Percentiles rank a stretch among this genome's conserved stretches.
Conservation (phyloP, 2,329 filamentous ascomycete genomes). For the Emmonsia crescens region DNA sequence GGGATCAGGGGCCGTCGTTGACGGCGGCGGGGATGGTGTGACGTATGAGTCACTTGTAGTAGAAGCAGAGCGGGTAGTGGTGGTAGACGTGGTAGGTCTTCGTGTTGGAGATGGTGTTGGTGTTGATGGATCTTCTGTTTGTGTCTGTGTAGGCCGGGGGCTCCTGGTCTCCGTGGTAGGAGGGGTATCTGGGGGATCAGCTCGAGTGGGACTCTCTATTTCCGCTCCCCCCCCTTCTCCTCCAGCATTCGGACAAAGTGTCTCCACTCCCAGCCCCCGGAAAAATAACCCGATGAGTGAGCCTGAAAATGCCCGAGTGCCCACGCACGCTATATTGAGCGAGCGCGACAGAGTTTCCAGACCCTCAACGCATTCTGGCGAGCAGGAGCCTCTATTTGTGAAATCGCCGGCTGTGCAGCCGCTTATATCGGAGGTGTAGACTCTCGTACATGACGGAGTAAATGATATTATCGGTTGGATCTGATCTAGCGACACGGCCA, state of each 20-base stretch:
- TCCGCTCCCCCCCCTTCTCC: background rate
- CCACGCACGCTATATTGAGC: slow-evolving; percentile 11
- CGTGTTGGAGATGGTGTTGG: background rate
- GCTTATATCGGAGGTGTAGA: slow-evolving; percentile 4
- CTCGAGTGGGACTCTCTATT: background rate
- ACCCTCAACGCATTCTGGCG: slow-evolving; percentile 11
- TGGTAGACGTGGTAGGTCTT: background rate
- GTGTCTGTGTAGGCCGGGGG: background rate
- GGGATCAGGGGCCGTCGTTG: background rate
- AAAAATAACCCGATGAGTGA: slow-evolving; percentile 17
- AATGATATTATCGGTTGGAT: slow-evolving; percentile 3
- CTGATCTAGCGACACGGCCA: background rate
- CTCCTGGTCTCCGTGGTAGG: background rate
- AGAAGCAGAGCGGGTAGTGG: background rate
- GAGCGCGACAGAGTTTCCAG: slow-evolving; percentile 9
- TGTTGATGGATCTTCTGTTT: background rate
- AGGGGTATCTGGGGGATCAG: background rate
- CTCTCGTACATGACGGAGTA: background rate
- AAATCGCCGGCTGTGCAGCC: slow-evolving; percentile 7
- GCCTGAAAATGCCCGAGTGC: slow-evolving; percentile 10
- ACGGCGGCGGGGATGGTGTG: background rate
- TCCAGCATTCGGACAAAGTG: slow-evolving; percentile 13
- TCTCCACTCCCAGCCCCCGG: slow-evolving; percentile 7
- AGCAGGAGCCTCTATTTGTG: slow-evolving; percentile 9
- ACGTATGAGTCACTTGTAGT: background rate